Conservation (phyloP, 352 stramenopile genomes). For the Globisporangium perplexum region DNA sequence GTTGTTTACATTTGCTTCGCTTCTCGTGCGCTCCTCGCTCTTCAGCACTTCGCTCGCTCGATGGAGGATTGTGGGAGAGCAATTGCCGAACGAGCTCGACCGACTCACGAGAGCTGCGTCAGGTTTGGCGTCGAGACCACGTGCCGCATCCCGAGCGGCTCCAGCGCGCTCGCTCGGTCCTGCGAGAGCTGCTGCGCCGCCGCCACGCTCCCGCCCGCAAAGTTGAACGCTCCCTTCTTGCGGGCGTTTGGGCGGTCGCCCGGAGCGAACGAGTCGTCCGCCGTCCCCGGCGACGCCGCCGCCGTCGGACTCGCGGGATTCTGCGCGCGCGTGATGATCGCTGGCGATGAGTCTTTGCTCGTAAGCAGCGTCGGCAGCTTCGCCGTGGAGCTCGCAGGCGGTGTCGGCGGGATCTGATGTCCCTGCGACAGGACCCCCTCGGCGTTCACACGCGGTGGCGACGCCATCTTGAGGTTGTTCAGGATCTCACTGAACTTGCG, state of each 20-base stretch:
- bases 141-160: constrained; percentile 38
- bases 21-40: neutral
- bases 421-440: neutral
- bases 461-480: constrained; percentile 58
- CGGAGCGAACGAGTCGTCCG: neutral
- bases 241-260: neutral
- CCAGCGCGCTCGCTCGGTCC: constrained; percentile 17
- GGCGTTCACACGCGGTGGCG: constrained; percentile 24
- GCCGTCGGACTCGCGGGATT: neutral
- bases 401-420: constrained; percentile 20
- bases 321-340: constrained; percentile 4
- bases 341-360: constrained; percentile 9
- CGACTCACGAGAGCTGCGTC: constrained; percentile 28
- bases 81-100: no score
- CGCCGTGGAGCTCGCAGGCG: constrained; percentile 13
- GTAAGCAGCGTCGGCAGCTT: constrained; percentile 12
- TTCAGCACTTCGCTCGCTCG: neutral
- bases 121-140: constrained; percentile 60
- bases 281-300: neutral
- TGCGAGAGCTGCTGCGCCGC: constrained; percentile 17
- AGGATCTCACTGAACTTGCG: constrained; percentile 76
- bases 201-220: constrained; percentile 15
- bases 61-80: no score
- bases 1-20: constrained; percentile 14
- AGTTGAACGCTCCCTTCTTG: constrained; percentile 4